Base-by-base conservation (phyloP, 2,329 filamentous ascomycete genomes). In the Neonectria faginata region DNA sequence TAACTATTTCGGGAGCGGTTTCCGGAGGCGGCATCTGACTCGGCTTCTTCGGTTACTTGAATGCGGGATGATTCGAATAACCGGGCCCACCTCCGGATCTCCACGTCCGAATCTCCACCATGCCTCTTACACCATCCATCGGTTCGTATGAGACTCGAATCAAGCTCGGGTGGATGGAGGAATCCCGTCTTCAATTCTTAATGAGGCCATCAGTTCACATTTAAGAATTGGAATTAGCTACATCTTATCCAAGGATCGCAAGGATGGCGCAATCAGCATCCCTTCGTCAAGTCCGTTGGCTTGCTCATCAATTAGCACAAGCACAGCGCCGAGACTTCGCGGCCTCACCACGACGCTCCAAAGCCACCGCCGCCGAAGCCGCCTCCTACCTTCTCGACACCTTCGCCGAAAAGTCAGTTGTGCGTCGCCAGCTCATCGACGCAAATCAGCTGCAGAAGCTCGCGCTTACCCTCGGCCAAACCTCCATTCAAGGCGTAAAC, bases 361-460 rank as follows among this genome's bases (percentile, higher is more conserved):
- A 67, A 36, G 60, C 67, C 27, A 73, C 69, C 8, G 75, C 76
- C 11, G 29, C 70, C 11, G 72, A 78, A 12, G 75, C 78, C 3
- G 76, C 78, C 14, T 70, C 74, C 0, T 69, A 75, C 47, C 70
- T 84, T 1, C 67, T 77, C 8, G 70, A 75, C 3, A 72, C 63
- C 5, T 79, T 79, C 47, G 64, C 71, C 10, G 64, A 70, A 31
- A 74, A 73, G 36, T 70, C 75, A 0, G 64, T 73, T 3, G 60
- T 69, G 4, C 75, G 76, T 3, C 75, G 69, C 5, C 88, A 91
- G 70, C 61, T 82, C 3, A 78, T 91, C 7, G 89, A 91, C 72
- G 82, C 80, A 12, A 90, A 90, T 67, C 89, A 91, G 72, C 78
- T 91, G 0, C 88, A 89, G 63, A 87, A 88, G 48, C 81, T 91